Base-by-base conservation (phyloP, 305 asterid genomes). In the Rubia peregrina region DNA sequence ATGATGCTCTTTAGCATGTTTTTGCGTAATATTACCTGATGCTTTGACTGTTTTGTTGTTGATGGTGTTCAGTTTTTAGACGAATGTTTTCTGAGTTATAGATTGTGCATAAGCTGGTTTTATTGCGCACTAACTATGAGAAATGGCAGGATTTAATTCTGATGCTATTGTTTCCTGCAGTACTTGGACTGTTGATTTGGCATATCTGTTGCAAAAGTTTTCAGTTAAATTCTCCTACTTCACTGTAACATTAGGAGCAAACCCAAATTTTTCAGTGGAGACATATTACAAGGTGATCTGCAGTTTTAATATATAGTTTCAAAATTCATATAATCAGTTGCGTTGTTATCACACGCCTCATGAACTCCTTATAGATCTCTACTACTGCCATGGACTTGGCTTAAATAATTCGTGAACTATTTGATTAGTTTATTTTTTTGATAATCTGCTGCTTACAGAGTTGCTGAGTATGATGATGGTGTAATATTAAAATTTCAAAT, bases 151-250 rank as follows among this genome's bases (percentile, higher is more conserved):
- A 41, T 56, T 21, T 57, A 24, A 60, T 68, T 61, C 69, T 70
- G 68, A 21, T 48, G 66, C 68, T 80, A 40, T 78, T 51, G 30
- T 55, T 79, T 76, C 69, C 70, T 81, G 79, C 96, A 94, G 99
- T 82, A 82, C 89, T 65, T 94, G 99, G 99, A 94, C 99, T 0
- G 99, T 94, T 82, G 99, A 94, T 84, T 83, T 94, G 86, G 99
- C 99, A 66, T 91, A 87, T 87, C 80, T 94, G 80, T 87, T 94
- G 88, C 96, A 86, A 81, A 94, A 84, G 64, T 91, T 87, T 84
- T 81, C 95, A 61, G 87, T 91, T 65, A 81, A 79, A 42, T 91
- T 94, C 80, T 85, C 90, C 75, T 94, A 94, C 83, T 88, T 88
- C 74, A 94, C 99, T 41, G 97, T 94, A 70, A 94, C 99, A 61